These are phyloP conservation scores for Gleditsia sinensis DNA, from an alignment of 306 rosid genomes.

Conservation along the genomic window DNA sequence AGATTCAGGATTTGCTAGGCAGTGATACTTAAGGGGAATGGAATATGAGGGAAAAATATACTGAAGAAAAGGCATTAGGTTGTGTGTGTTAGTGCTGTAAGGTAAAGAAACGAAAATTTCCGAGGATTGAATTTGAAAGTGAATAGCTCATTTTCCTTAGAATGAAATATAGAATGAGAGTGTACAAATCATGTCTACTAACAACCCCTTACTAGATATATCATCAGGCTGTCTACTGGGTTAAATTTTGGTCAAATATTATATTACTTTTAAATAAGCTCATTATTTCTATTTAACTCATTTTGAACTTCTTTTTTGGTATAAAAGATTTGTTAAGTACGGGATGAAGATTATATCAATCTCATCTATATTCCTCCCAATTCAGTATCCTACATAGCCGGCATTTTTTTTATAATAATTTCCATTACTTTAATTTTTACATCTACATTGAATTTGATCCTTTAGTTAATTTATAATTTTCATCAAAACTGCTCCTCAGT, in stretches of 20 bases:
- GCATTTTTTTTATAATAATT: too few relatives aligned
- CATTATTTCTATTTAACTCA: neutral
- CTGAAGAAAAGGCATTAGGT: neutral
- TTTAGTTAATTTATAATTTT: neutral
- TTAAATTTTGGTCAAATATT: neutral
- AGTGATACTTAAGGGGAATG: neutral
- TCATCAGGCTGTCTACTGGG: neutral
- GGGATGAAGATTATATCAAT: neutral
- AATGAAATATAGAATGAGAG: neutral
- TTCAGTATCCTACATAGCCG: neutral
- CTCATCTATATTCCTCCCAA: neutral
- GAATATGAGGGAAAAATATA: neutral
- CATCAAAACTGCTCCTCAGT: neutral
- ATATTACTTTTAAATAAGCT: neutral
- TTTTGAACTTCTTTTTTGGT: neutral
- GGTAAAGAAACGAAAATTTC: neutral
- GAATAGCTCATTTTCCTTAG: neutral
- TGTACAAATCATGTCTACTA: neutral
- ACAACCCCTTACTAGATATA: neutral
- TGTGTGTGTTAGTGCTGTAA: neutral
- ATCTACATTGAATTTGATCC: neutral
- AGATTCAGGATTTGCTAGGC: neutral
- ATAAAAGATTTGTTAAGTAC: neutral
- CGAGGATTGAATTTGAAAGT: neutral
- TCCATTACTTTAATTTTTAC: neutral